A percentile compares a stretch with the other conserved stretches of the same genome.
These are phyloP conservation scores for Meripilus lineatus DNA, from an alignment of 1,284 basidiomycete species.

Conservation along the genomic window DNA sequence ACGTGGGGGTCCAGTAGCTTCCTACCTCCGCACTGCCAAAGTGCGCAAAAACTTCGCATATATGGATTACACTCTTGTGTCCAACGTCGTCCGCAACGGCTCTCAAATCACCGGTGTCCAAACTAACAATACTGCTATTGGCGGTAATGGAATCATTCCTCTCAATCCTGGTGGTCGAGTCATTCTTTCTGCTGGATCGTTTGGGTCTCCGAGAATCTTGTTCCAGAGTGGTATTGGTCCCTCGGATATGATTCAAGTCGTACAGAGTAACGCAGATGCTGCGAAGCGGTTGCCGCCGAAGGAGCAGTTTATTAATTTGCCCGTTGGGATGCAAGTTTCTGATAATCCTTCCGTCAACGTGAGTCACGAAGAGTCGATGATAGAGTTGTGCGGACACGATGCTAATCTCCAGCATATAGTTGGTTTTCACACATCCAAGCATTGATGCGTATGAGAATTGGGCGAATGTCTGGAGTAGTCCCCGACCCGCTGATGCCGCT, in stretches of 20 bases:
- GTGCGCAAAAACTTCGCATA: slow-evolving; percentile 51
- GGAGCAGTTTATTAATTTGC: slow-evolving; percentile 52
- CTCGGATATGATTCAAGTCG: slow-evolving; percentile 50
- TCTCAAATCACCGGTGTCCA: slow-evolving; percentile 53
- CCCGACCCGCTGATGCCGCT: slow-evolving; percentile 47
- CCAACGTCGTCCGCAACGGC: slow-evolving; percentile 54
- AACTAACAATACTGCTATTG: slow-evolving; percentile 54
- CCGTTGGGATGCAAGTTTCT: slow-evolving; percentile 47
- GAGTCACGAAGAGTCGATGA: slow-evolving; percentile 14
- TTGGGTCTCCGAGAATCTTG: slow-evolving; percentile 53
- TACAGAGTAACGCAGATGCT: slow-evolving; percentile 40
- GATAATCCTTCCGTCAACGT: slow-evolving; percentile 67
- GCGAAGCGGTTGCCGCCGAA: slow-evolving; percentile 44
- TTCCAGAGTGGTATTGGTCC: slow-evolving; percentile 63
- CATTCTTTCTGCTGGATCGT: slow-evolving; percentile 53
- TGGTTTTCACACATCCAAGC: slow-evolving; percentile 60
- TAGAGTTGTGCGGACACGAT: not conserved
- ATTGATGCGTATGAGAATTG: slow-evolving; percentile 65
- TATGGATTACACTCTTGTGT: slow-evolving; percentile 43
- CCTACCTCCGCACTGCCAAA: slow-evolving; percentile 53
- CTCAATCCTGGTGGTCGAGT: slow-evolving; percentile 55
- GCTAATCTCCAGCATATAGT: slow-evolving; percentile 24
- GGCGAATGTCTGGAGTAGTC: slow-evolving; percentile 50
- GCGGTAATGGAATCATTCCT: slow-evolving; percentile 49
- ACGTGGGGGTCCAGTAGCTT: slow-evolving; percentile 54